Evolutionary conservation across 805 yeast genomes (phyloP), one percentile per base, ranked within the genome.

Genomic region (Geotrichum ghanense): DNA sequence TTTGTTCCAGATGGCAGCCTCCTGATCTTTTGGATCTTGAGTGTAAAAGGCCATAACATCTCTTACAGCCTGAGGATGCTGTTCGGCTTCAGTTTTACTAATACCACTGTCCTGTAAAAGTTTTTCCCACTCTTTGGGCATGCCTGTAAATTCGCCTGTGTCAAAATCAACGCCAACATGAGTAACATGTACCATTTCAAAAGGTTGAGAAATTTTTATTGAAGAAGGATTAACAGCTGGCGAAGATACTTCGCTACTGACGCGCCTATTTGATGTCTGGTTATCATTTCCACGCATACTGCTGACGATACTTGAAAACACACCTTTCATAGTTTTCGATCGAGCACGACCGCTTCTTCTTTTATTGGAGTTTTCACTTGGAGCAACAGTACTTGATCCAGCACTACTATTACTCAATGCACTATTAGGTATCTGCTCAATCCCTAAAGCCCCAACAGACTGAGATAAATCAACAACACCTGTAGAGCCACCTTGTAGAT

Each of bases 91-190:
- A 46, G 76, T 80, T 53, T 77, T 80, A 4, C 95, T 75, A 43
- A 92, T 85, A 39, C 97, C 97, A 58, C 86, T 82, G 6, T 92
- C 90, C 9, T 82, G 75, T 48, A 92, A 70, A 19, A 89, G 70
- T 50, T 76, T 74, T 53, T 87, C 90, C 97, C 98, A 92, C 58
- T 86, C 95, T 22, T 78, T 81, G 1, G 98, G 98, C 42, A 92
- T 70, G 1, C 97, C 97, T 1, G 89, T 84, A 59, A 83, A 90
- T 47, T 85, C 81, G 12, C 96, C 96, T 16, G 90, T 79, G 53
- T 76, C 78, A 10, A 77, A 69, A 61, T 90, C 95, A 49, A 83
- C 81, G 25, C 95, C 96, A 7, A 92, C 97, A 61, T 92, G 97
- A n/a, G 92, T 87, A 27, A 87, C 82, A 59, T 89, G 95, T 58